Percentiles rank a stretch among this genome's conserved stretches.
phyloP scores from a whole-genome alignment of 352 stramenopile genomes.

The Phytophthora capsici region DNA sequence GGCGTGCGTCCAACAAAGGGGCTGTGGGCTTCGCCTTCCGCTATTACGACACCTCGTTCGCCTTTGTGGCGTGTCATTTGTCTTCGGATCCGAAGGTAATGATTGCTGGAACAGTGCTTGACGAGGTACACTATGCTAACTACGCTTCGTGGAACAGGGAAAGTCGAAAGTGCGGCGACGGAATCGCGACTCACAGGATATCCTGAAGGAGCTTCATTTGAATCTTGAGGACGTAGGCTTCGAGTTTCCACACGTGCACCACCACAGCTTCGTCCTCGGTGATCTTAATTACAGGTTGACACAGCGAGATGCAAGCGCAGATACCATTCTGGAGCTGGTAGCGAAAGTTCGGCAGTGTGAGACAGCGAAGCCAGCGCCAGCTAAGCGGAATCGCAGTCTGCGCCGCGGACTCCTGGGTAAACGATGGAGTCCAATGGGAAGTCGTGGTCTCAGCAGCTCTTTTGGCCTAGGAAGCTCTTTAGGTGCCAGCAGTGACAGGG shows the following conservation, averaged over 20 bases:
- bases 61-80: conserved; percentile 89
- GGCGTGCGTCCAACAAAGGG: conserved; percentile 90
- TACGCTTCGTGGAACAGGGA: conserved; percentile 34
- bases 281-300: conserved; percentile 92
- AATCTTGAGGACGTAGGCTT: conserved; percentile 85
- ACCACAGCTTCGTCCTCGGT: conserved; percentile 90
- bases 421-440: conserved; percentile 40
- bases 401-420: conserved; percentile 37
- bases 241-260: conserved; percentile 85
- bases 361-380: conserved; percentile 22
- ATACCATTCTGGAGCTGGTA: conserved; percentile 72
- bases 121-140: neutral
- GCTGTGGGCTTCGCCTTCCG: conserved; percentile 89
- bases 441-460: conserved; percentile 29
- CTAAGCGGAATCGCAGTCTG: conserved; percentile 35
- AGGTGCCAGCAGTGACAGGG: conserved; percentile 29
- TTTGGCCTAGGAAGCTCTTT: conserved; percentile 35
- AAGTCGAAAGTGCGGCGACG: conserved; percentile 78
- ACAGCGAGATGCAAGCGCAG: conserved; percentile 53
- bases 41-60: conserved; percentile 88
- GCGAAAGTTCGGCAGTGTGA: conserved; percentile 50
- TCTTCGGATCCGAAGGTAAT: conserved; percentile 85
- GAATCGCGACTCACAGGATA: conserved; percentile 75
- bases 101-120: neutral
- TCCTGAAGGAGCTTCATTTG: conserved; percentile 82